Base-by-base conservation (phyloP, 1,284 basidiomycete genomes). In the Golubevia sp. region DNA sequence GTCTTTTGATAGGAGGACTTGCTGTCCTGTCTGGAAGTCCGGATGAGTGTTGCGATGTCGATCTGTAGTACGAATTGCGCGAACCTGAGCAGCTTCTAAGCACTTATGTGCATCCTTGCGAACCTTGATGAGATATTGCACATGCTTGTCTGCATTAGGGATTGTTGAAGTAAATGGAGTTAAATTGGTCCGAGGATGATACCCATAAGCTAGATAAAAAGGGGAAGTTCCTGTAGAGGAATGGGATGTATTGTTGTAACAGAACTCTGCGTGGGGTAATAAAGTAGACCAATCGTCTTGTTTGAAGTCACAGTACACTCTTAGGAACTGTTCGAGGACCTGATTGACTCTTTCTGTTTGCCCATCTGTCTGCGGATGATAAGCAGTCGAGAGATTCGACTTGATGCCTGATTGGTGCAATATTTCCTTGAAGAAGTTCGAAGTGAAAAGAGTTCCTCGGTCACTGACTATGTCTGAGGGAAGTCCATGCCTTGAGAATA, bases 381-480 rank as follows among this genome's bases (percentile, higher is more conserved):
- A 88, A 0, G 85, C 70, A 1, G 84, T 85, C 0, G 85, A 87
- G 84, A 88, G 84, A 2, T 70, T 64, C 0, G 87, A 69, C 52
- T 85, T 73, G 5, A 82, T 74, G 11, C 21, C 6, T n/a, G 52
- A 25, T 54, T 55, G 4, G 5, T 27, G 13, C 7, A 7, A 52
- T 11, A 52, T 26, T 7, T 49, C 38, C 24, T 49, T 57, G 23
- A 49, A 49, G 27, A 62, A 58, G 0, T 50, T 23, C 6, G 56
- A 58, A 13, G 56, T 25, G 5, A 62, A 50, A 1, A 62, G 8
- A 1, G 61, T 20, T 2, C 60, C 60, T 50, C 38, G 8, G 26
- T 62, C 55, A 3, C 44, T 30, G 21, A 57, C 21, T 2, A 62
- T 56, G 1, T 57, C 56, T 1, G 54, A 25, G 2, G 49, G 55